These are phyloP conservation scores for Coniochaeta sp. DNA, from an alignment of 2,329 filamentous ascomycete genomes.

Conservation along the genomic window DNA sequence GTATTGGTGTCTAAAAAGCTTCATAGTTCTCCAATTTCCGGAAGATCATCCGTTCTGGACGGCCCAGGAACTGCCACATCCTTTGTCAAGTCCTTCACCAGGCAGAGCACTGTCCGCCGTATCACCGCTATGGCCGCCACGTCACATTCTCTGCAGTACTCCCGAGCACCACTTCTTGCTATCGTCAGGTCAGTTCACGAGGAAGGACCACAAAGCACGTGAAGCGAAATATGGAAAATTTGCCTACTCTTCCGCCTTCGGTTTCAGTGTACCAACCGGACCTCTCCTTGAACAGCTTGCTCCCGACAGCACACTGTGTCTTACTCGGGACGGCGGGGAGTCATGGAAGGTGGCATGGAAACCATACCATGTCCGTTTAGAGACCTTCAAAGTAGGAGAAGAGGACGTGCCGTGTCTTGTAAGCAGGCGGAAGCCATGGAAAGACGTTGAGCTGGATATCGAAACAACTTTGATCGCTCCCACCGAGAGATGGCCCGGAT, in stretches of 20 bases:
- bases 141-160: neutral
- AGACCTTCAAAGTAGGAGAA: neutral
- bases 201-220: slow-evolving; percentile 16
- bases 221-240: slow-evolving; percentile 31
- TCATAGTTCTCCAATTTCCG: slow-evolving; percentile 23
- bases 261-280: slow-evolving; percentile 24
- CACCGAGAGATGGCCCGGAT: neutral
- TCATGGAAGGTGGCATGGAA: slow-evolving; percentile 1
- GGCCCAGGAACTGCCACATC: neutral
- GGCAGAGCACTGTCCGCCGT: neutral
- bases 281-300: slow-evolving; percentile 17
- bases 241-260: slow-evolving; percentile 30
- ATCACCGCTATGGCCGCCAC: neutral
- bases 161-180: neutral
- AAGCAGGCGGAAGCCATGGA: neutral
- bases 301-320: slow-evolving; percentile 8
- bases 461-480: neutral
- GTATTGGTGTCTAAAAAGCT: slow-evolving; percentile 34
- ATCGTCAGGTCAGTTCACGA: slow-evolving; percentile 18
- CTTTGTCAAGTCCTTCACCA: neutral
- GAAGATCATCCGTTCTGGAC: slow-evolving; percentile 21
- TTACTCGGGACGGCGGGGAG: slow-evolving; percentile 2
- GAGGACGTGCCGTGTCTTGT: neutral
- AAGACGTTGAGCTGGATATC: neutral
- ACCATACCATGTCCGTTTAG: neutral